phyloP scores from a whole-genome alignment of 1,284 basidiomycete genomes.

The Heterobasidion irregulare region DNA sequence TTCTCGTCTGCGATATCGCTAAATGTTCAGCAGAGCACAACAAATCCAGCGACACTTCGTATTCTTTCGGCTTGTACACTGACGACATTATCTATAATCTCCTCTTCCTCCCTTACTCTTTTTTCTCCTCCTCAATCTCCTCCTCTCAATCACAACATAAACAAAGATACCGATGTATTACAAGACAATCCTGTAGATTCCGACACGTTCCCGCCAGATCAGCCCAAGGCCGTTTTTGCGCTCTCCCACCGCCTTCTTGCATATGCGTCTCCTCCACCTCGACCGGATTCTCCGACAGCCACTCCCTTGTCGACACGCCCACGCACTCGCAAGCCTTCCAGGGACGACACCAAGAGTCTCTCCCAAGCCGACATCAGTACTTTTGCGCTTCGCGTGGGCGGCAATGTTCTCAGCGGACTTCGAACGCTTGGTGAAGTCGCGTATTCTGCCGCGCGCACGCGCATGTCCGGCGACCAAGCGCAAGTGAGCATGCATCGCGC shows the following conservation, averaged over 20 bases:
- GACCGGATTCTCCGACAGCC: slow-evolving; percentile 9
- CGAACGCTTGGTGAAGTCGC: slow-evolving; percentile 58
- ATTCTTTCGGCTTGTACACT: slow-evolving; percentile 50
- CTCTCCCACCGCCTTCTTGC: slow-evolving; percentile 58
- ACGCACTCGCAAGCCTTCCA: slow-evolving; percentile 17
- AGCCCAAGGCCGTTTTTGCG: slow-evolving; percentile 43
- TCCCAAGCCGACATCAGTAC: slow-evolving; percentile 41
- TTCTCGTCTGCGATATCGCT: neutral
- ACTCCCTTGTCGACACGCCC: slow-evolving; percentile 12
- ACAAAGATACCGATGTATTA: slow-evolving; percentile 21
- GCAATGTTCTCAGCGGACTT: slow-evolving; percentile 55
- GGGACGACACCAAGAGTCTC: slow-evolving; percentile 11
- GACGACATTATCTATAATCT: slow-evolving; percentile 40
- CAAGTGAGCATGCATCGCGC: neutral
- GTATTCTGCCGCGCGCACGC: slow-evolving; percentile 36
- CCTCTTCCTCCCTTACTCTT: slow-evolving; percentile 33
- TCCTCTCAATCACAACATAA: slow-evolving; percentile 20
- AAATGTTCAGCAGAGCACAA: slow-evolving; percentile 39
- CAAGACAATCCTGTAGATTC: slow-evolving; percentile 23
- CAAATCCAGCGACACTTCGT: slow-evolving; percentile 45
- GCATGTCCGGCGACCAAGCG: slow-evolving; percentile 6
- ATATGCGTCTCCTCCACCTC: slow-evolving; percentile 39
- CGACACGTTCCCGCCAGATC: slow-evolving; percentile 8
- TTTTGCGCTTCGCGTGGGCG: slow-evolving; percentile 51
- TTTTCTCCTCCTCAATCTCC: slow-evolving; percentile 20